Percentiles rank a stretch among this genome's conserved stretches.
phyloP scores from a whole-genome alignment of 2,329 filamentous ascomycete genomes.

The Scedosporium minutisporum region DNA sequence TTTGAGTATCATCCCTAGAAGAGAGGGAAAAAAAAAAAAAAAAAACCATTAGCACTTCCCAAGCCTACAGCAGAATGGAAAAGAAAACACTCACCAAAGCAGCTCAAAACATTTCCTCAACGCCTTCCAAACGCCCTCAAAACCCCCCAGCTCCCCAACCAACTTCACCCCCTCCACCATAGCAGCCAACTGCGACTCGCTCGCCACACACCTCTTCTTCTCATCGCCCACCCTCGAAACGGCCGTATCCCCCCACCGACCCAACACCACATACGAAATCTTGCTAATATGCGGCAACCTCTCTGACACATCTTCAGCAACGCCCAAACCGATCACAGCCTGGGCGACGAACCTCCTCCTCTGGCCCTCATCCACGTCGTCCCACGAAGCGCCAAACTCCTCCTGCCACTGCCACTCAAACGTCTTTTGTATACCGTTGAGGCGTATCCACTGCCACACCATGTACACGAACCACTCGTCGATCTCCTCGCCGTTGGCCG shows the following conservation, averaged over 20 bases:
- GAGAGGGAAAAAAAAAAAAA: neutral
- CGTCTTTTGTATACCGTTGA: conserved; percentile 63
- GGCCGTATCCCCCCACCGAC: conserved; percentile 61
- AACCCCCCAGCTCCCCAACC: conserved; percentile 39
- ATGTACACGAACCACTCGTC: conserved; percentile 98
- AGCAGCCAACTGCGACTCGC: conserved; percentile 45
- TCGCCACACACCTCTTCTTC: conserved; percentile 39
- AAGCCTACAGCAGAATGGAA: neutral
- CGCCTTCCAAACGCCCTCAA: conserved; percentile 41
- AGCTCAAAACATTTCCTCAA: conserved; percentile 39
- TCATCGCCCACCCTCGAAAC: conserved; percentile 33
- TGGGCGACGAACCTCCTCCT: conserved; percentile 47
- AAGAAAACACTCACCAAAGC: conserved; percentile 36
- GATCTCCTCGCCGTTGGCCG: conserved; percentile 73
- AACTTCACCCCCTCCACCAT: conserved; percentile 46
- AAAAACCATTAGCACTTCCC: neutral
- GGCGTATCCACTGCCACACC: conserved; percentile 71
- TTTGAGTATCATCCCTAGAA: conserved; percentile 5
- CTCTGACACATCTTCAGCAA: conserved; percentile 34
- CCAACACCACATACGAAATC: conserved; percentile 54
- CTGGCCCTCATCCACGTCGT: conserved; percentile 48
- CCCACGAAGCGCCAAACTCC: conserved; percentile 48
- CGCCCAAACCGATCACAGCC: conserved; percentile 33
- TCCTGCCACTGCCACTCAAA: conserved; percentile 70
- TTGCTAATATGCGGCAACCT: conserved; percentile 45